Evolutionary conservation across 139 green algal genomes (phyloP).

Genomic region (Parachlorella kessleri): DNA sequence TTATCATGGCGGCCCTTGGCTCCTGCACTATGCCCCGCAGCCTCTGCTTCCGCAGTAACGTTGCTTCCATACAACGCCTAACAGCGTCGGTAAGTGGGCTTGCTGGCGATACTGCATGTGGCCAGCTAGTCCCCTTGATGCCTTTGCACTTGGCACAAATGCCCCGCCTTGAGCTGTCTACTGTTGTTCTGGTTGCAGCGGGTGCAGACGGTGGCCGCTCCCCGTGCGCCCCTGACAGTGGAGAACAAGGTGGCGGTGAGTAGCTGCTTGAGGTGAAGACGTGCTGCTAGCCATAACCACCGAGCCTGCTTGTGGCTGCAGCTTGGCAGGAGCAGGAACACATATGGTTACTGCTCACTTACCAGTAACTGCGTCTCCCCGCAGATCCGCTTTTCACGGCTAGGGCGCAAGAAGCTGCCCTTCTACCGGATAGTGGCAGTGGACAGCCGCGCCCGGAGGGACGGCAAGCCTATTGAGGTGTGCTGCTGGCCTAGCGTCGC

Average conservation of each 20-base stretch:
- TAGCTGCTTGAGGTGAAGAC: background rate
- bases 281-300: too few species aligned
- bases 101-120: background rate
- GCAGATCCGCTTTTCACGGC: slow-evolving; percentile 88
- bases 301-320: too few species aligned
- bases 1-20: too few species aligned
- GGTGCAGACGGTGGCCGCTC: background rate
- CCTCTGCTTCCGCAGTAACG: background rate
- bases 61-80: background rate
- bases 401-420: slow-evolving; percentile 85
- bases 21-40: too few species aligned
- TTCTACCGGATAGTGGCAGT: slow-evolving; percentile 94
- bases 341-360: background rate
- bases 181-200: background rate
- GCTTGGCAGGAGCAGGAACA: too few species aligned
- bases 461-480: slow-evolving; percentile 83
- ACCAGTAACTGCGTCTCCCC: background rate
- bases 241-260: slow-evolving; percentile 37
- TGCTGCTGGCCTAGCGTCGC: too few species aligned
- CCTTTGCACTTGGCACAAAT: background rate
- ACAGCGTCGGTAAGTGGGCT: background rate
- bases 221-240: slow-evolving; percentile 7
- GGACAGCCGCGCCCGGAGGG: slow-evolving; percentile 79
- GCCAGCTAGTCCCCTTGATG: background rate
- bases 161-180: background rate